phyloP scores from a whole-genome alignment of 495 filamentous ascomycete genomes.

The Podospora didyma region DNA sequence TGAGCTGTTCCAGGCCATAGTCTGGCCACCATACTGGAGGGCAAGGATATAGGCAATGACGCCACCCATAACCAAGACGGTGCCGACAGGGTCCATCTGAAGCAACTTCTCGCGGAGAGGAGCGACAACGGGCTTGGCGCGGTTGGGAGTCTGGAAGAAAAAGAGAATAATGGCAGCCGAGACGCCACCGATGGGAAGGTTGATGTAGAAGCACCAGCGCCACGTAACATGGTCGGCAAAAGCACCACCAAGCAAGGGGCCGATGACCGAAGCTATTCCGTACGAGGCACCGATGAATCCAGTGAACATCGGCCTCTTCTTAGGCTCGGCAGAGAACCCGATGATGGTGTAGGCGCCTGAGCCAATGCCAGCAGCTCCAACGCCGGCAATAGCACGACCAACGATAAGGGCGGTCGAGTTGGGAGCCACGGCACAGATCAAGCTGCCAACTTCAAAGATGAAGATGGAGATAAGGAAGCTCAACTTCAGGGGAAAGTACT shows the following conservation, averaged over 20 bases:
- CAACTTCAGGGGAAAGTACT: constrained; percentile 40
- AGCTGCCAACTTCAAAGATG: constrained; percentile 51
- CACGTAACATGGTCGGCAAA: constrained; percentile 31
- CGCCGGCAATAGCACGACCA: constrained; percentile 55
- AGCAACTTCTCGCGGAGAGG: constrained; percentile 31
- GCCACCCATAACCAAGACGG: constrained; percentile 59
- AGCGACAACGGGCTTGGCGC: constrained; percentile 17
- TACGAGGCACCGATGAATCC: constrained; percentile 45
- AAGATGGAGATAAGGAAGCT: constrained; percentile 39
- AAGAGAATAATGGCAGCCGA: constrained; percentile 55
- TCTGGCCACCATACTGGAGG: constrained; percentile 75
- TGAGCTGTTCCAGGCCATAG: constrained; percentile 56
- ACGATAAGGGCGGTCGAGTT: constrained; percentile 51
- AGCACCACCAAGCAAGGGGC: constrained; percentile 28
- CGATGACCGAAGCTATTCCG: constrained; percentile 41
- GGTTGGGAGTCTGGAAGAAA: constrained; percentile 28
- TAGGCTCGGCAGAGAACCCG: constrained; percentile 37
- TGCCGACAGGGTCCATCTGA: constrained; percentile 65
- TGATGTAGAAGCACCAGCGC: constrained; percentile 82
- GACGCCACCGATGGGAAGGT: constrained; percentile 63
- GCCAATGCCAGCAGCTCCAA: constrained; percentile 43
- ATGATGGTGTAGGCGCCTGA: constrained; percentile 43
- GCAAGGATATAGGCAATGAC: constrained; percentile 71
- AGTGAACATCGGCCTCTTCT: constrained; percentile 44
- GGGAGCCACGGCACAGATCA: constrained; percentile 54